phyloP scores from a whole-genome alignment of 306 rosid genomes.

The Ammopiptanthus mongolicus region DNA sequence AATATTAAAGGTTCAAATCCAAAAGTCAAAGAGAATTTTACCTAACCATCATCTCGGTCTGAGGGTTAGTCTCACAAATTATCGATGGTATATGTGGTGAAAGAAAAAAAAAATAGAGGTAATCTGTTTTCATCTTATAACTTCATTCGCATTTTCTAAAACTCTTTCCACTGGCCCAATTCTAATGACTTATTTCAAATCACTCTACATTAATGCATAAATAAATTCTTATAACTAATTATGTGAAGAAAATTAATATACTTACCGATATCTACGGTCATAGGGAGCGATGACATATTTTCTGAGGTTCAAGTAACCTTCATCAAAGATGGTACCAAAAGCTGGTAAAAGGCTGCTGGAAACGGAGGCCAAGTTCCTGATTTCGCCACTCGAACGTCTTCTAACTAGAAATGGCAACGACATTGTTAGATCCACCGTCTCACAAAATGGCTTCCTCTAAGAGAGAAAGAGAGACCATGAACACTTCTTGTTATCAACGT shows the following conservation, averaged over 20 bases:
- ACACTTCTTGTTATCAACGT: slow-evolving; percentile 25
- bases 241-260: not conserved
- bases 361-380: slow-evolving; percentile 56
- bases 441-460: not conserved
- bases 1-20: no score
- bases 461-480: not conserved
- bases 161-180: no score
- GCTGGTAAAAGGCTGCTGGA: slow-evolving; percentile 72
- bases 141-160: no score
- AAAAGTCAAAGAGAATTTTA: no score
- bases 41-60: no score
- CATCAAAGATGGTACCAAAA: slow-evolving; percentile 52
- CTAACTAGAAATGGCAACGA: slow-evolving; percentile 41
- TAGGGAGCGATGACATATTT: slow-evolving; percentile 58
- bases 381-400: slow-evolving; percentile 52
- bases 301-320: slow-evolving; percentile 42
- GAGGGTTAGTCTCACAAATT: no score
- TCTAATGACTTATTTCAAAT: not conserved
- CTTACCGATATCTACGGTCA: slow-evolving; percentile 64
- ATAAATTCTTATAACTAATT: not conserved
- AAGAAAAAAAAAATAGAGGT: no score
- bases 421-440: slow-evolving; percentile 17
- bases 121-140: no score
- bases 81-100: no score
- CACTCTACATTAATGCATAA: not conserved